These are phyloP conservation scores for Boletus tylopilopsis DNA, from an alignment of 768 basidiomycete genomes.

Conservation along the genomic window DNA sequence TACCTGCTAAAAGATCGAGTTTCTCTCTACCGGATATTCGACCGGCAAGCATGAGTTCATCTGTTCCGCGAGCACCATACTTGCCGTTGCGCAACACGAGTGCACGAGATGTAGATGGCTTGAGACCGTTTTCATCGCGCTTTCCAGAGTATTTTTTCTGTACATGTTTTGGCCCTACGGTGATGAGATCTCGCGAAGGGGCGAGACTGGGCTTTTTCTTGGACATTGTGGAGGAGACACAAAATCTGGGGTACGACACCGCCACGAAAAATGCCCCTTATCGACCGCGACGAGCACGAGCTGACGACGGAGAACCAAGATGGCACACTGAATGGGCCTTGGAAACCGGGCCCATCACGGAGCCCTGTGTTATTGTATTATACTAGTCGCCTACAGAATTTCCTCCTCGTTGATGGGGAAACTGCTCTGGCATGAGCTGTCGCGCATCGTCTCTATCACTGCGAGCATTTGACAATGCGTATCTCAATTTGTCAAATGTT, in stretches of 20 bases:
- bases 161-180: slow-evolving; percentile 53
- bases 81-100: slow-evolving; percentile 74
- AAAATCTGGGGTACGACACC: background rate
- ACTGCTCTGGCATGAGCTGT: slow-evolving; percentile 77
- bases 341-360: no score
- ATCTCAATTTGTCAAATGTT: background rate
- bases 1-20: slow-evolving; percentile 74
- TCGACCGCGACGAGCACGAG: no score
- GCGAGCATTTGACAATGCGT: slow-evolving; percentile 66
- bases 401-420: slow-evolving; percentile 57
- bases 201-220: slow-evolving; percentile 28
- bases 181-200: slow-evolving; percentile 43
- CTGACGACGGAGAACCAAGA: no score
- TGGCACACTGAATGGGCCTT: no score
- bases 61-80: slow-evolving; percentile 65
- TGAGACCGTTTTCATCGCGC: slow-evolving; percentile 47
- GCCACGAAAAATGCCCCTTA: no score
- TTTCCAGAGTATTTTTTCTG: slow-evolving; percentile 33
- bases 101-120: slow-evolving; percentile 68
- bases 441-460: slow-evolving; percentile 63
- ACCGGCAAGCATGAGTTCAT: slow-evolving; percentile 55
- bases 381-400: no score
- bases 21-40: slow-evolving; percentile 77
- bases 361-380: no score
- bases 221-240: slow-evolving; percentile 20